phyloP scores from a whole-genome alignment of 306 rosid species.

The Crataegus laevigata region DNA sequence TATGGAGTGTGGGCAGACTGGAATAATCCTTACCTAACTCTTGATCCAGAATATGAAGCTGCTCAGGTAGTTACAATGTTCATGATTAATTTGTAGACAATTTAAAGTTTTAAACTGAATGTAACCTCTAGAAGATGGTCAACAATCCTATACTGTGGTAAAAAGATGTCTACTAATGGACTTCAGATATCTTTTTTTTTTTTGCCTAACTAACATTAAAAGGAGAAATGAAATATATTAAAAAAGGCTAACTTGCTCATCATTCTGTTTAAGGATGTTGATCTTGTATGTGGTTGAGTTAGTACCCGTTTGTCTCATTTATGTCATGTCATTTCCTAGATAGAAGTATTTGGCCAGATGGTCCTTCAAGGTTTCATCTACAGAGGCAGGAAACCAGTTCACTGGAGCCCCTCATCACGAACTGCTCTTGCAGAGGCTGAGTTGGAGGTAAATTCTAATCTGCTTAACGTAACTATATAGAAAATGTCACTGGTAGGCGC shows the following conservation, averaged over 20 bases:
- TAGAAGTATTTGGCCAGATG: conserved; percentile 98
- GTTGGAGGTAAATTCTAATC: conserved; percentile 62
- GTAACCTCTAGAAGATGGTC: not conserved
- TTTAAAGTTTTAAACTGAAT: conserved; percentile 4
- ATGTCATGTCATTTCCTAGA: conserved; percentile 43
- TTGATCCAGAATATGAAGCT: conserved; percentile 94
- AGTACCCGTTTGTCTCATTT: not conserved
- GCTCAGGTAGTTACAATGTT: conserved; percentile 79
- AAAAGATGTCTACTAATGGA: not conserved
- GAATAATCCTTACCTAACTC: conserved; percentile 81
- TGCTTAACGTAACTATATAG: conserved; percentile 3
- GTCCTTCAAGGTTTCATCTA: conserved; percentile 82
- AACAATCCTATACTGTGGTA: not conserved
- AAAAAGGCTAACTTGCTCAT: not conserved
- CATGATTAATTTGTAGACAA: conserved; percentile 9
- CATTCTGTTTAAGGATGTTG: not conserved
- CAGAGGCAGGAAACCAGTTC: conserved; percentile 98
- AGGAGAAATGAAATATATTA: not conserved
- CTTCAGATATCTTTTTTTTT: not conserved
- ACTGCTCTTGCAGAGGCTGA: conserved; percentile 99
- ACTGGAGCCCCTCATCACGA: conserved; percentile 97
- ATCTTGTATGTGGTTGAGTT: not conserved
- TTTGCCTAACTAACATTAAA: not conserved
- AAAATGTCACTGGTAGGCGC: not conserved
- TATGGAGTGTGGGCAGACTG: conserved; percentile 99